These are phyloP conservation scores for Phellinidium pouzarii DNA, from an alignment of 1,284 basidiomycete genomes.

Conservation along the genomic window DNA sequence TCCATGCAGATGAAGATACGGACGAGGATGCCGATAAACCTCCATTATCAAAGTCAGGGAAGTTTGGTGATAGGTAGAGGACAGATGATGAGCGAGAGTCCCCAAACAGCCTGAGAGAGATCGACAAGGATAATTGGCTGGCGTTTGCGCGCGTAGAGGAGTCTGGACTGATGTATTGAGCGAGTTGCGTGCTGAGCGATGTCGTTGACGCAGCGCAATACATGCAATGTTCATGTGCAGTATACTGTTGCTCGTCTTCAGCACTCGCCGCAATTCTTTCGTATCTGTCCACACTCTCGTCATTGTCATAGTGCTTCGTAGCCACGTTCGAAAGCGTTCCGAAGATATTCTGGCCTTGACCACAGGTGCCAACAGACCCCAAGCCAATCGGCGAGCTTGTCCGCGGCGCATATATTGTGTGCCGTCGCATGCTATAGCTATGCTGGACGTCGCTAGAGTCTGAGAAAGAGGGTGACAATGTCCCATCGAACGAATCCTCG, in stretches of 20 bases:
- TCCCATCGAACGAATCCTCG: background rate
- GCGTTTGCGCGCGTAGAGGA: background rate
- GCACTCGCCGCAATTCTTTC: background rate
- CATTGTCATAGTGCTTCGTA: background rate
- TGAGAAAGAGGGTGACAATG: background rate
- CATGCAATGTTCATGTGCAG: background rate
- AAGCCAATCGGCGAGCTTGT: background rate
- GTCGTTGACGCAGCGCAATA: background rate
- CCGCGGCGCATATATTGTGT: no score
- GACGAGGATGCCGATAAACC: background rate
- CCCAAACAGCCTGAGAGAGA: background rate
- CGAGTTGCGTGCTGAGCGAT: background rate
- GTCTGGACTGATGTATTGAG: background rate
- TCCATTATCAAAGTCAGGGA: background rate
- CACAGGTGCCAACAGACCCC: background rate
- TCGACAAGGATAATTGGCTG: background rate
- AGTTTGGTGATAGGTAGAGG: slow-evolving; percentile 5
- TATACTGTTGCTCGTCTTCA: background rate
- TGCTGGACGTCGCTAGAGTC: background rate
- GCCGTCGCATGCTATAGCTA: background rate
- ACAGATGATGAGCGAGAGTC: slow-evolving; percentile 7
- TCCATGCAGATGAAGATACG: background rate
- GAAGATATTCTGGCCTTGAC: background rate
- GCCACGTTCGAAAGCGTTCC: background rate
- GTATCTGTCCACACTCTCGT: background rate